Percentiles rank a stretch among this genome's conserved stretches.
phyloP scores from a whole-genome alignment of 1,284 basidiomycete species.

The Moesziomyces sp. region DNA sequence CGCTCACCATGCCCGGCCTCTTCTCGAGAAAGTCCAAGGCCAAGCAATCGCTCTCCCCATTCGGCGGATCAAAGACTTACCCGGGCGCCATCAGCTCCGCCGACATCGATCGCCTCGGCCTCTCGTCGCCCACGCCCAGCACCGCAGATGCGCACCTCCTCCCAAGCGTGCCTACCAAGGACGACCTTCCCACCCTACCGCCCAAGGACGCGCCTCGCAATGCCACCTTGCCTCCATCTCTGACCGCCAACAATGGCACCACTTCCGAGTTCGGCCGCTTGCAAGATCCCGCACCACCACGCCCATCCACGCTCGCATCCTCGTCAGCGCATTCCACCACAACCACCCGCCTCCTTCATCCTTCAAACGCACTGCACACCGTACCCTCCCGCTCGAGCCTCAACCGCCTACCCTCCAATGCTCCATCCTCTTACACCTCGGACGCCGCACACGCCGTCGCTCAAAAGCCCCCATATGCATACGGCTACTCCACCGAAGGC shows the following conservation, averaged over 20 bases:
- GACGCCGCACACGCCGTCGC: background rate
- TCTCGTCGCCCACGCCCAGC: conserved; percentile 41
- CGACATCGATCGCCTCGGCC: conserved; percentile 34
- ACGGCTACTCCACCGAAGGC: conserved; percentile 58
- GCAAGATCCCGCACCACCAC: background rate
- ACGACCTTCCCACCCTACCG: conserved; percentile 28
- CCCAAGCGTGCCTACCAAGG: conserved; percentile 38
- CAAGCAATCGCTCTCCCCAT: conserved; percentile 3
- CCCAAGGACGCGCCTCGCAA: conserved; percentile 12
- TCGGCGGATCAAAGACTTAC: conserved; percentile 10
- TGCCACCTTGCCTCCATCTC: conserved; percentile 2
- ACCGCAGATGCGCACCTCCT: conserved; percentile 34
- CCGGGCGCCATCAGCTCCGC: conserved; percentile 33
- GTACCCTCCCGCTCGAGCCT: conserved; percentile 6
- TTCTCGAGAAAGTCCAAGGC: conserved; percentile 33
- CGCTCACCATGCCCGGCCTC: conserved; percentile 35
- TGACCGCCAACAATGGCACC: background rate
- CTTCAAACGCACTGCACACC: conserved; percentile 5
- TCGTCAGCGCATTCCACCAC: conserved; percentile 1
- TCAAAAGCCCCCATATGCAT: conserved; percentile 22
- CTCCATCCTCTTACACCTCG: conserved; percentile 5
- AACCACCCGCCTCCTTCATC: conserved; percentile 7
- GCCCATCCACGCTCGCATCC: conserved; percentile 13
- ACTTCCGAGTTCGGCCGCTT: conserved; percentile 34
- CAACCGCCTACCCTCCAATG: background rate